Conservation (phyloP, 768 basidiomycete species). For the Auricularia heimuer region DNA sequence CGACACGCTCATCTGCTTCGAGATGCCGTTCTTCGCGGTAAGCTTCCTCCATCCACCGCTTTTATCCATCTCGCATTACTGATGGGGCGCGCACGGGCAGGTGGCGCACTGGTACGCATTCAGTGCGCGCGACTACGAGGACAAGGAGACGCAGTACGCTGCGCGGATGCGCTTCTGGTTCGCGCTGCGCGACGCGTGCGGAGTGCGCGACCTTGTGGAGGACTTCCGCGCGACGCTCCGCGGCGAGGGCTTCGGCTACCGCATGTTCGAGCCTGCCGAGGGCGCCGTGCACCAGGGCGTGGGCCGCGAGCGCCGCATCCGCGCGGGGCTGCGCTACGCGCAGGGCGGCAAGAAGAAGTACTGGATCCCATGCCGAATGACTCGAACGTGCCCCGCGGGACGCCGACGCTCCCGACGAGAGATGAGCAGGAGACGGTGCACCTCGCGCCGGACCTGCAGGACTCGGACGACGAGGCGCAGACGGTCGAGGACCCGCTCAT, state of each 20-base stretch:
- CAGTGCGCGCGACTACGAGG: constrained; percentile 80
- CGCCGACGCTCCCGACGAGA: too few species aligned
- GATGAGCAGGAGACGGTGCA: constrained; percentile 55
- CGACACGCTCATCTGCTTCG: constrained; percentile 86
- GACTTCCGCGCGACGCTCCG: constrained; percentile 74
- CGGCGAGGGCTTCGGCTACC: constrained; percentile 90
- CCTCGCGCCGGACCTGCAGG: constrained; percentile 44
- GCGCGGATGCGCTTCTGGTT: constrained; percentile 85
- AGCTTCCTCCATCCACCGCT: too few species aligned
- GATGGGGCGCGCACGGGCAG: too few species aligned
- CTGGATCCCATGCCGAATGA: constrained; percentile 69
- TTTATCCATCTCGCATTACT: too few species aligned
- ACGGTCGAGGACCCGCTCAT: constrained; percentile 6
- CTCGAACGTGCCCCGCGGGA: not conserved
- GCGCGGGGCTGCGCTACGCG: constrained; percentile 85
- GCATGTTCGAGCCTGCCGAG: constrained; percentile 93
- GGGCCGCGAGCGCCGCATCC: constrained; percentile 76
- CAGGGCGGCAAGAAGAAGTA: constrained; percentile 90
- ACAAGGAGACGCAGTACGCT: constrained; percentile 47
- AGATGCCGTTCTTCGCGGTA: constrained; percentile 92
- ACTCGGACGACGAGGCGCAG: constrained; percentile 13
- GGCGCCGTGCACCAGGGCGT: constrained; percentile 85
- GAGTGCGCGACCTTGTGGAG: constrained; percentile 74
- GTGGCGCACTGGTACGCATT: constrained; percentile 93
- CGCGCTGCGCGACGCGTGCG: constrained; percentile 83